Evolutionary conservation across 106 monocot species (phyloP).

Genomic region (Acanthochlamys bracteata): DNA sequence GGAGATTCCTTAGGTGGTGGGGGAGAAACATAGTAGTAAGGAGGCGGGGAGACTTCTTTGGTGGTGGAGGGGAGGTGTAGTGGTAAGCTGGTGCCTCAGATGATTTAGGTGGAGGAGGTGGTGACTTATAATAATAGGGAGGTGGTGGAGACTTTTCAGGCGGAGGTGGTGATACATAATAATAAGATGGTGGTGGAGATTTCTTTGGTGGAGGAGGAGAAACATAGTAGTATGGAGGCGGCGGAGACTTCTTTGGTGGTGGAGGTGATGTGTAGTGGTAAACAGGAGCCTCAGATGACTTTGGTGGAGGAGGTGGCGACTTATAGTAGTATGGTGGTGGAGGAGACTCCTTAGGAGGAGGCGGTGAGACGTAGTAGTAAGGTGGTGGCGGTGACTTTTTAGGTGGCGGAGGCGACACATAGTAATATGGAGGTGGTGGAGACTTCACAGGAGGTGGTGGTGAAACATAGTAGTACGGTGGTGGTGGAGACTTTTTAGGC

Average conservation of each 20-base stretch:
- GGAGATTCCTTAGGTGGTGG: conserved; percentile 3
- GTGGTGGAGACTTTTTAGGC: conserved; percentile 6
- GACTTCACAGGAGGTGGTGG: conserved; percentile 3
- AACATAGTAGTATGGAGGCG: conserved; percentile 3
- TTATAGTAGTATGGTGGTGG: conserved; percentile 15
- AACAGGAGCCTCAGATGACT: background rate
- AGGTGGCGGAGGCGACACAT: conserved; percentile 5
- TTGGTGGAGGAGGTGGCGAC: background rate
- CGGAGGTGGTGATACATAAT: conserved; percentile 5
- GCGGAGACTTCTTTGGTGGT: background rate
- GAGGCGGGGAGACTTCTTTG: conserved; percentile 1
- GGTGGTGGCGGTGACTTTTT: conserved; percentile 2
- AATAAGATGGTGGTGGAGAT: conserved; percentile 11
- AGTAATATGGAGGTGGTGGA: conserved; percentile 9
- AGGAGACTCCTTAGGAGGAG: conserved; percentile 2
- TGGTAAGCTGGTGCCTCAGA: conserved; percentile 3
- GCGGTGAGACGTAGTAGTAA: conserved; percentile 5
- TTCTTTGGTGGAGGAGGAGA: background rate
- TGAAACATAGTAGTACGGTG: conserved; percentile 7
- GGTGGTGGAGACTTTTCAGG: conserved; percentile 4
- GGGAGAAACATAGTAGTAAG: conserved; percentile 3
- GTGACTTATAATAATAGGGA: conserved; percentile 6
- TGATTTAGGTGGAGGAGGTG: conserved; percentile 1
- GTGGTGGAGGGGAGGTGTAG: conserved; percentile 4
- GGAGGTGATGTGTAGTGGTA: conserved; percentile 11